A percentile compares a stretch with the other conserved stretches of the same genome.
Evolutionary conservation across 768 basidiomycete genomes (phyloP).

Genomic region (Phylloporus rhodoxanthus): DNA sequence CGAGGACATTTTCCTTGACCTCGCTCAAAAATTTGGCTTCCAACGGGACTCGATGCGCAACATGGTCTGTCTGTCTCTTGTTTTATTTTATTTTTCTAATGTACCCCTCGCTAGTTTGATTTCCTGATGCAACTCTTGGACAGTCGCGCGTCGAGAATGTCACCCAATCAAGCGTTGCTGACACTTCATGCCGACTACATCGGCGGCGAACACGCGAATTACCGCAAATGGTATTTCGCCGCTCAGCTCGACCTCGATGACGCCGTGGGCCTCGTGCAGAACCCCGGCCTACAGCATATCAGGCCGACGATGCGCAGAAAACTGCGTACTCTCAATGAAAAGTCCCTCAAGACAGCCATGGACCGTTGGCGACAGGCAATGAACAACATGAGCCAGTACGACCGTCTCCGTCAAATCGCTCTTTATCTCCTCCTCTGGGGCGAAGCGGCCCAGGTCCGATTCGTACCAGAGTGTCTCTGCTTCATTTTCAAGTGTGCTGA

Average conservation of each 20-base stretch:
- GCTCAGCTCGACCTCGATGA: constrained; percentile 98
- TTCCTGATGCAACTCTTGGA: constrained; percentile 97
- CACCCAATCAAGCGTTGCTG: constrained; percentile 88
- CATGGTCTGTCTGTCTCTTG: constrained; percentile 54
- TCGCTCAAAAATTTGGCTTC: constrained; percentile 98
- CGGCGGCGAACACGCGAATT: constrained; percentile 96
- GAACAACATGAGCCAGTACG: constrained; percentile 98
- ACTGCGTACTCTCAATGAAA: constrained; percentile 51
- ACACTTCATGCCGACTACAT: constrained; percentile 99
- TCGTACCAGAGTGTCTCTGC: constrained; percentile 93
- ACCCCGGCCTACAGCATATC: constrained; percentile 84
- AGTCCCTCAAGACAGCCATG: constrained; percentile 74
- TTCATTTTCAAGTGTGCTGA: constrained; percentile 99
- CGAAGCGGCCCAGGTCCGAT: constrained; percentile 95
- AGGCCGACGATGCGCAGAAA: constrained; percentile 59
- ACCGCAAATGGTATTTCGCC: constrained; percentile 99
- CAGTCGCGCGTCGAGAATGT: constrained; percentile 94
- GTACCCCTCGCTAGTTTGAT: constrained; percentile 61
- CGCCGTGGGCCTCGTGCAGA: constrained; percentile 87
- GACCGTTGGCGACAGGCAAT: constrained; percentile 96
- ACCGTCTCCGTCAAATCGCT: constrained; percentile 92
- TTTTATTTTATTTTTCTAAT: neutral
- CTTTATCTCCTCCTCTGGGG: constrained; percentile 96
- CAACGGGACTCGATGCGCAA: constrained; percentile 93
- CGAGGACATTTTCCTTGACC: constrained; percentile 95